Percentiles rank a stretch among this genome's conserved stretches.
These are phyloP conservation scores for Hippophae rhamnoides DNA, from an alignment of 306 rosid genomes.

Conservation along the genomic window DNA sequence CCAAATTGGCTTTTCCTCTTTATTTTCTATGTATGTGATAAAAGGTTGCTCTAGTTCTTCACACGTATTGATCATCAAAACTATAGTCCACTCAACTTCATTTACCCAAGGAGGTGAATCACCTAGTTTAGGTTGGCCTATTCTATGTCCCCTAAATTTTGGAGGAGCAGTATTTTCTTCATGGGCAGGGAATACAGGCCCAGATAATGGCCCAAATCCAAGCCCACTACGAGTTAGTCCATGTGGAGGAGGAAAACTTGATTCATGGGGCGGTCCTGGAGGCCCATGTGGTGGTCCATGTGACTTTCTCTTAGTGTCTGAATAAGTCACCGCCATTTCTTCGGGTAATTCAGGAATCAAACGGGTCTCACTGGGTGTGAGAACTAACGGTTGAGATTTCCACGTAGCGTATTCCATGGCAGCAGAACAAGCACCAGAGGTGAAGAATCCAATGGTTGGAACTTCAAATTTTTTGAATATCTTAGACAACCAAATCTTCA, in stretches of 20 bases:
- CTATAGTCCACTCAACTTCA: conserved; percentile 11
- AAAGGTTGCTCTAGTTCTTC: conserved; percentile 54
- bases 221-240: not conserved
- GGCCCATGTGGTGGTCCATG: conserved; percentile 1
- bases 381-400: conserved; percentile 35
- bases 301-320: conserved; percentile 26
- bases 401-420: conserved; percentile 45
- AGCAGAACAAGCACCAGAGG: conserved; percentile 49
- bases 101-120: conserved; percentile 33
- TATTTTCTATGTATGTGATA: conserved; percentile 23
- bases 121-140: conserved; percentile 32
- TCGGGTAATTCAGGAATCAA: conserved; percentile 46
- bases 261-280: not conserved
- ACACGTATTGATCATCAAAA: conserved; percentile 58
- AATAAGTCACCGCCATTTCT: conserved; percentile 32
- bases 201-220: conserved; percentile 3
- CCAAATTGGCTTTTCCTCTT: conserved; percentile 41
- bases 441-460: conserved; percentile 36
- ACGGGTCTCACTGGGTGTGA: conserved; percentile 35
- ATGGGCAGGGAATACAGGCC: not conserved
- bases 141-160: not conserved
- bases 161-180: no score
- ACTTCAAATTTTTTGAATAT: conserved; percentile 9
- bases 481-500: conserved; percentile 41
- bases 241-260: not conserved